Evolutionary conservation across 805 yeast species (phyloP), one percentile per base, ranked within the genome.

Genomic region (Suhomyces canberraensis): DNA sequence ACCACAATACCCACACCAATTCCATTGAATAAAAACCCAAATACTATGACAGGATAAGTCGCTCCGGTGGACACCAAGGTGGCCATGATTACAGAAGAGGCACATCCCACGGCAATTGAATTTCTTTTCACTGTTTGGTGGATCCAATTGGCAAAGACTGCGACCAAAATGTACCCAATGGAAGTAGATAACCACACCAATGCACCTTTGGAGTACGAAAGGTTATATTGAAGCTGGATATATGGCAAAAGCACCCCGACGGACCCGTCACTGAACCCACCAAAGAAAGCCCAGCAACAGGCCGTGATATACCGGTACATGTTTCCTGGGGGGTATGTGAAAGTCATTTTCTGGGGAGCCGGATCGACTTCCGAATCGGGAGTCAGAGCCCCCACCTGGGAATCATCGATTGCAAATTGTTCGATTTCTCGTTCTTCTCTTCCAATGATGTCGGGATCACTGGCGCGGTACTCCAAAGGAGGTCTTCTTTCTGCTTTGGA

Each of bases 1-100:
- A 54, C 42, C 20, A 48, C 50, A 6, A 49, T 38, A 9, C 52
- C 54, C 1, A 48, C 20, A 0, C 59, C 60, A 6, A 52, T 33
- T 0, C 60, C 58, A 3, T 56, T 55, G 29, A 55, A 45, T 35
- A 52, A 48, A 31, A 51, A 54, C 1, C 52, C 58, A 0, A 37
- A 25, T 8, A 51, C 59, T n/a, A 51, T 33, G n/a, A 54, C 33
- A 1, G 53, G 53, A 16, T 47, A 54, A 0, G 46, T 42, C 5
- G 47, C 45, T 3, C 59, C 59, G 11, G 48, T 44, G 34, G 47
- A 34, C 6, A 54, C 45, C 4, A 52, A 19, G 4, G 48, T 31
- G 27, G 36, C 45, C 54, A 47, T 46, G 11, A 45, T 20, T 1
- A 36, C 20, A 5, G 42, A 37, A 5, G 30, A 44, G 40, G 17